A percentile compares a stretch with the other conserved stretches of the same genome.
Conservation (phyloP, 306 rosid genomes). For the Gleditsia sinensis region DNA sequence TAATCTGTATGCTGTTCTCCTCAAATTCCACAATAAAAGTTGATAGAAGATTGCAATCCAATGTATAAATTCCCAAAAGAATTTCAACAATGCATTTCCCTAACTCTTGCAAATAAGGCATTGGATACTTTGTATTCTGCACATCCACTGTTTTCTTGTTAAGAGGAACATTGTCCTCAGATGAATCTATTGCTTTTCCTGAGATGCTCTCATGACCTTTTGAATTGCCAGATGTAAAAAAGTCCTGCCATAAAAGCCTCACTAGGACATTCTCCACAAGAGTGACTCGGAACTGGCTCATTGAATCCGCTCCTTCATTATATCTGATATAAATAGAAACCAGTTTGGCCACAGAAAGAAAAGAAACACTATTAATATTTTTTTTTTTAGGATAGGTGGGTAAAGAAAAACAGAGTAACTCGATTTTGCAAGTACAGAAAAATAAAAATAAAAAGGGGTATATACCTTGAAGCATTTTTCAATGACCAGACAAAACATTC, state of each 20-base stretch:
- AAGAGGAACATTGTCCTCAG: slow-evolving; percentile 41
- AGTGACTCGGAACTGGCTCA: slow-evolving; percentile 51
- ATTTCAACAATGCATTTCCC: slow-evolving; percentile 72
- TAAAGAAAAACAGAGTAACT: slow-evolving; percentile 24
- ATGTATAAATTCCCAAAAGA: slow-evolving; percentile 59
- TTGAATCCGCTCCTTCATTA: slow-evolving; percentile 56
- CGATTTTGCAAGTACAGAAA: slow-evolving; percentile 2
- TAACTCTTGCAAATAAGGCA: slow-evolving; percentile 70
- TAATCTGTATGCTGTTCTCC: slow-evolving; percentile 49
- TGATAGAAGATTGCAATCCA: slow-evolving; percentile 60
- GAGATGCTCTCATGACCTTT: slow-evolving; percentile 49
- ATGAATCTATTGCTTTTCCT: slow-evolving; percentile 46
- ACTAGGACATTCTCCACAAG: slow-evolving; percentile 67
- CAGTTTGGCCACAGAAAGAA: slow-evolving; percentile 30
- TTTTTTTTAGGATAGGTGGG: not conserved
- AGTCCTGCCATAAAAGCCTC: slow-evolving; percentile 78
- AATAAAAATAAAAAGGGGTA: slow-evolving; percentile 27
- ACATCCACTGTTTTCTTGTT: slow-evolving; percentile 45
- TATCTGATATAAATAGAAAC: slow-evolving; percentile 58
- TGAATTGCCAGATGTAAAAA: slow-evolving; percentile 44
- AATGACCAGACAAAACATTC: slow-evolving; percentile 91
- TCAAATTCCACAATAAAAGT: slow-evolving; percentile 60
- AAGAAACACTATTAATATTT: slow-evolving; percentile 11
- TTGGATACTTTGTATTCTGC: slow-evolving; percentile 47
- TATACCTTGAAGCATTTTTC: slow-evolving; percentile 78